Conservation (phyloP, 345 rosid species). For the Rhodamnia rubescens region DNA sequence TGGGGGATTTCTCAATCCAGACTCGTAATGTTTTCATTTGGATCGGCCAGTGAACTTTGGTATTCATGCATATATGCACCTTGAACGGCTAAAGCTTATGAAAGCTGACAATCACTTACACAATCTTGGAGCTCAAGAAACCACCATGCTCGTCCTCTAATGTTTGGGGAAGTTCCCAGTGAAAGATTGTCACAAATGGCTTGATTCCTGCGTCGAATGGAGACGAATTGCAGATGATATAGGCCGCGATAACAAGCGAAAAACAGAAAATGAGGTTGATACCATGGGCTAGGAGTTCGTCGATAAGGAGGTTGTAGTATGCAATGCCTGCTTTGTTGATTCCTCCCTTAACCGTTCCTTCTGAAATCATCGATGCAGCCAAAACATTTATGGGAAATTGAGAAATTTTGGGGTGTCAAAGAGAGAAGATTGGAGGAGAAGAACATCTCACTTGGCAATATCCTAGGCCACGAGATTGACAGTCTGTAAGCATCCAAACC, state of each 20-base stretch:
- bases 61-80: too few relatives aligned
- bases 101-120: conserved; percentile 17
- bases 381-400: neutral
- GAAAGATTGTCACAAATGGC: conserved; percentile 25
- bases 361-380: conserved; percentile 18
- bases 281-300: conserved; percentile 14
- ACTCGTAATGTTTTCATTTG: too few relatives aligned
- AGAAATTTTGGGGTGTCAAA: neutral
- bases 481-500: conserved; percentile 10
- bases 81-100: too few relatives aligned
- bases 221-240: neutral
- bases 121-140: conserved; percentile 12
- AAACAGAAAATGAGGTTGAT: neutral
- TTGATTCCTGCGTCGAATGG: conserved; percentile 12
- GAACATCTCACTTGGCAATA: conserved; percentile 3
- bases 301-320: conserved; percentile 17
- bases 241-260: neutral
- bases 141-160: conserved; percentile 31
- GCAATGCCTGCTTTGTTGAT: conserved; percentile 12
- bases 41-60: neutral
- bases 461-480: conserved; percentile 9
- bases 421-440: neutral
- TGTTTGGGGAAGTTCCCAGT: conserved; percentile 35
- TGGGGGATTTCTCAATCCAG: too few relatives aligned
- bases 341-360: conserved; percentile 7